Percentiles rank a stretch among this genome's conserved stretches.
These are phyloP conservation scores for Pouteria glomerata DNA, from an alignment of 148 eudicot genomes.

Conservation along the genomic window DNA sequence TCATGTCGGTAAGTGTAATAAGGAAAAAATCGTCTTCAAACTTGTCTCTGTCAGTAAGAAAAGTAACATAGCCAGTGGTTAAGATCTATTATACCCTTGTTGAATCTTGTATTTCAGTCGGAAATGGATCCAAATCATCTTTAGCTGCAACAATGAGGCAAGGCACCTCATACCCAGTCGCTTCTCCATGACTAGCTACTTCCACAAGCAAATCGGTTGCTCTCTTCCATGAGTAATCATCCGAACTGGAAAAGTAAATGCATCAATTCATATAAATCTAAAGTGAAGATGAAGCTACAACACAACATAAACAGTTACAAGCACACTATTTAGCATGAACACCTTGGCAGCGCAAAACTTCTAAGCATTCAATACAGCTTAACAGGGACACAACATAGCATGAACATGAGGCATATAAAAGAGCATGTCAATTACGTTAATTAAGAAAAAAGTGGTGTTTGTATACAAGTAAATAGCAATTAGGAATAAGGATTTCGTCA, in stretches of 20 bases:
- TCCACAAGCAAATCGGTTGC: conserved; percentile 71
- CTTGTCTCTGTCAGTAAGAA: not conserved
- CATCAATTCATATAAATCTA: not conserved
- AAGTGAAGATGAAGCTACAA: not conserved
- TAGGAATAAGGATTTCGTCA: not conserved
- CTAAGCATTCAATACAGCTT: not conserved
- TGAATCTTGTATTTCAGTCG: conserved; percentile 69
- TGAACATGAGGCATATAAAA: not conserved
- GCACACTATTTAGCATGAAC: not conserved
- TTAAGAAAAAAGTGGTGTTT: too few relatives aligned
- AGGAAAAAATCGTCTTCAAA: too few relatives aligned
- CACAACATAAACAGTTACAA: not conserved
- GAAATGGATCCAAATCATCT: conserved; percentile 69
- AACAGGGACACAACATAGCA: not conserved
- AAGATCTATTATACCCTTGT: conserved; percentile 58
- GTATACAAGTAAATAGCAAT: not conserved
- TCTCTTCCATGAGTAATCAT: conserved; percentile 64
- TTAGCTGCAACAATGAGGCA: conserved; percentile 88
- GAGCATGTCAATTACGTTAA: too few relatives aligned
- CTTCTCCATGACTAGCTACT: conserved; percentile 86
- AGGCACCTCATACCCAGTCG: conserved; percentile 80
- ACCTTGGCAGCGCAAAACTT: not conserved
- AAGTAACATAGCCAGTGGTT: not conserved
- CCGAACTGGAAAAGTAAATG: conserved; percentile 41
- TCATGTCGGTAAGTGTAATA: too few relatives aligned